A percentile compares a stretch with the other conserved stretches of the same genome.
Conservation (phyloP, 2,329 filamentous ascomycete genomes). For the Trichophyton benhamiae region DNA sequence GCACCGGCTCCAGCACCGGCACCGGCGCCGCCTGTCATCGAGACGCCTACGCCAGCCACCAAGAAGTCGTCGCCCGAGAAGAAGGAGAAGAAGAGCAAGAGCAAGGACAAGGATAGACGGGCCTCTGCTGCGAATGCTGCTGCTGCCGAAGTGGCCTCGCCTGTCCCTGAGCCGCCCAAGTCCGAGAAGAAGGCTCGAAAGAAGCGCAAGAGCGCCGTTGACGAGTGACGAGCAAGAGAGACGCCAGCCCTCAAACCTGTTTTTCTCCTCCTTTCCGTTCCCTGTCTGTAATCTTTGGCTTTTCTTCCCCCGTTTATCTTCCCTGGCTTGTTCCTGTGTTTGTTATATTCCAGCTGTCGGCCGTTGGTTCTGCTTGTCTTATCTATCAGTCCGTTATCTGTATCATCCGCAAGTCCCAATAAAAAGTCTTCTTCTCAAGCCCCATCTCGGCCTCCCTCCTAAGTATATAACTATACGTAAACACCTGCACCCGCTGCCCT, state of each 20-base stretch:
- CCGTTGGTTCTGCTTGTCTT: too few relatives aligned
- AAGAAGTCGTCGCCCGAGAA: conserved; percentile 29
- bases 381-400: too few relatives aligned
- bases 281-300: neutral
- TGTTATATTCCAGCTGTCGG: too few relatives aligned
- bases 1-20: conserved; percentile 14
- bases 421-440: too few relatives aligned
- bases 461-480: too few relatives aligned
- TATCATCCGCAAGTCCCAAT: too few relatives aligned
- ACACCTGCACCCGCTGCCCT: too few relatives aligned
- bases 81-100: conserved; percentile 21
- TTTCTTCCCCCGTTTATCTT: too few relatives aligned
- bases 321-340: too few relatives aligned
- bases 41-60: conserved; percentile 17
- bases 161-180: conserved; percentile 23
- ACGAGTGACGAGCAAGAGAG: conserved; percentile 7
- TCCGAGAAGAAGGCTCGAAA: conserved; percentile 25
- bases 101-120: conserved; percentile 22
- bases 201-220: conserved; percentile 29
- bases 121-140: neutral
- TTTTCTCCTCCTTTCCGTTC: neutral
- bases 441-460: too few relatives aligned
- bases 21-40: conserved; percentile 16
- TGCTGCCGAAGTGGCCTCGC: conserved; percentile 12
- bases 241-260: neutral